Evolutionary conservation across 2,329 filamentous ascomycete genomes (phyloP).

Genomic region (Podosphaera leucotricha): DNA sequence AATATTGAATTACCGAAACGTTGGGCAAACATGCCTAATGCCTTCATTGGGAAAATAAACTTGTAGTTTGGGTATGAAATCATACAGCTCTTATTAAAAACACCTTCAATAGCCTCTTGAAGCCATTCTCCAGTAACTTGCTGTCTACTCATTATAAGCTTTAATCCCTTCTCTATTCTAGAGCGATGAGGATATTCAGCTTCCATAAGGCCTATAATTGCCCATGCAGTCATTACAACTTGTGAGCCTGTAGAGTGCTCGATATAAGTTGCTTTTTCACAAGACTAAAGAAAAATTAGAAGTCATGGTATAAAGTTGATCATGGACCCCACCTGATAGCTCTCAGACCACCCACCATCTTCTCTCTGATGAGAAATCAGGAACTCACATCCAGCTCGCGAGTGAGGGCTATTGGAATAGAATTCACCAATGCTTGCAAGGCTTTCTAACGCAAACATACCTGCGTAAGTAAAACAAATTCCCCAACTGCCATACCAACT

Average conservation of each 20-base stretch:
- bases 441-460: conserved; percentile 86
- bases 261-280: conserved; percentile 50
- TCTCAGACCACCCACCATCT: conserved; percentile 94
- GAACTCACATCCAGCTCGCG: conserved; percentile 63
- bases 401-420: conserved; percentile 46
- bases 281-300: conserved; percentile 28
- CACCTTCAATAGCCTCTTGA: conserved; percentile 88
- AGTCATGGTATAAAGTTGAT: conserved; percentile 1
- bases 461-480: conserved; percentile 93
- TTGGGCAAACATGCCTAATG: conserved; percentile 50
- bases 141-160: conserved; percentile 66
- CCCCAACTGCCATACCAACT: conserved; percentile 97
- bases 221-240: conserved; percentile 91
- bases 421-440: conserved; percentile 61
- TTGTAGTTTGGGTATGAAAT: conserved; percentile 99
- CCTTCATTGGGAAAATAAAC: conserved; percentile 85
- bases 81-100: conserved; percentile 99
- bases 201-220: conserved; percentile 57
- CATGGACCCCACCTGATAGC: conserved; percentile 37
- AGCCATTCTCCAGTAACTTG: conserved; percentile 79
- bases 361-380: conserved; percentile 60
- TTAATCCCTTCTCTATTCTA: conserved; percentile 49
- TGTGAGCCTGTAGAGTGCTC: conserved; percentile 58
- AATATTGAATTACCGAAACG: conserved; percentile 7
- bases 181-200: conserved; percentile 56